Evolutionary conservation across 352 stramenopile genomes (phyloP), one percentile per base, ranked within the genome.

Genomic region (Phytopythium ostracodes): DNA sequence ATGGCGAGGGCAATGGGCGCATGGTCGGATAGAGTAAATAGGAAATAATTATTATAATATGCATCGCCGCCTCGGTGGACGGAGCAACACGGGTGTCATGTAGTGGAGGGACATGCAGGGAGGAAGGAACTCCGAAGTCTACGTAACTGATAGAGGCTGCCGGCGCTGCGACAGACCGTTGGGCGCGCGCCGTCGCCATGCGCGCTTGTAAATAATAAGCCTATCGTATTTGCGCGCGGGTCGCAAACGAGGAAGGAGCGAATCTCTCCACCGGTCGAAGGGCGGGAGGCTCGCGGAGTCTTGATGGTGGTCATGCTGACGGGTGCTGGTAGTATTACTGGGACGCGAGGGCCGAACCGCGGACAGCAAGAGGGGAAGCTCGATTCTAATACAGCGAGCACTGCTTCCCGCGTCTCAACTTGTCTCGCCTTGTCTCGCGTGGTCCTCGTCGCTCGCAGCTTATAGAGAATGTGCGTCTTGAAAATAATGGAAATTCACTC

Each of bases 141-240:
- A 52, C 24, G 46, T 7, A 29, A 15, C n/a, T 22, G 31, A 25
- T 31, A 17, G n/a, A 14, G 46, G 12, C 24, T 14, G 46, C 11
- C 52, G 31, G 18, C n/a, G 27, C 50, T 33, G 29, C 29, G 29
- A 33, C 29, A 33, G 29, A 33, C 29, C 7, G n/a, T n/a, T n/a
- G n/a, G n/a, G n/a, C n/a, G n/a, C n/a, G 29, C 29, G 29, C 29
- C 29, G 29, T 33, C 29, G 29, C 29, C 50, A 18, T n/a, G 50
- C 50, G 27, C 52, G 22, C 7, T 38, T 4, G 52, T 58, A 47
- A 46, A 58, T 58, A 58, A 58, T 58, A 43, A 29, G 50, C 29
- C 31, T 38, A 56, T 56, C 50, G 20, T 56, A 27, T 56, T n/a
- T 10, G 50, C 50, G 27, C 50, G 31, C 33, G 6, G 33, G 29